Base-by-base conservation (phyloP, 2,329 filamentous ascomycete species). In the Aureobasidium sp. region DNA sequence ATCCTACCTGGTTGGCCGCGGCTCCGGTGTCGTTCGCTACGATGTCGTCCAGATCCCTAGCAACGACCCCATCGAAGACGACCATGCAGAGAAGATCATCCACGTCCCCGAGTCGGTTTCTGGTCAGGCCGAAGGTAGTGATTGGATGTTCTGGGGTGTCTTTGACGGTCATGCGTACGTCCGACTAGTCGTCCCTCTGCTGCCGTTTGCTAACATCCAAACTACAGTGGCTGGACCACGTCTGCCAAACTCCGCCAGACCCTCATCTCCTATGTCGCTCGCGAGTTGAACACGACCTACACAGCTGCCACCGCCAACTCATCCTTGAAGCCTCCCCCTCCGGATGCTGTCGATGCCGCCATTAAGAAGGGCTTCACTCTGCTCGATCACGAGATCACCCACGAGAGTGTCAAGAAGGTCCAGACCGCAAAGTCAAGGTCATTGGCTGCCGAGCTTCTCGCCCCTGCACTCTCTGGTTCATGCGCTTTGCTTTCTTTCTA, bases 111-210 rank as follows among this genome's bases (percentile, higher is more conserved):
- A 82, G 59, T 80, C 78, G 54, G 78, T 82, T 42, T 79, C 81
- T 16, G 78, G 79, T 8, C 78, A 82, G 68, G 76, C 82, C 71
- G 66, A 80, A 21, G 85, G 81, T 63, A 90, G 84, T 64, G 95
- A 99, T 75, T 99, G 94, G 94, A 97, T 97, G 91, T 99, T 99
- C 74, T 99, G 95, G 94, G 94, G 92, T 62, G 92, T 99, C 21
- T 99, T 97, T 74, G 94, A 99, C 72, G 94, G 94, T 0, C 94
- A 99, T 75, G 90, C 90, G 90, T 93, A 78, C 75, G 83, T 11
- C 45, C 11, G 2, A 13, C 42, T 25, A 47, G 32, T 29, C 34
- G 3, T 34, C 11, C 32, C 5, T 27, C 13, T 29, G 27, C 10
- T 47, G 13, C 39, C 16, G 29, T 36, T 14, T 6, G 13, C 53